phyloP scores from a whole-genome alignment of 2,329 filamentous ascomycete species.

The Leptographium lundbergii region DNA sequence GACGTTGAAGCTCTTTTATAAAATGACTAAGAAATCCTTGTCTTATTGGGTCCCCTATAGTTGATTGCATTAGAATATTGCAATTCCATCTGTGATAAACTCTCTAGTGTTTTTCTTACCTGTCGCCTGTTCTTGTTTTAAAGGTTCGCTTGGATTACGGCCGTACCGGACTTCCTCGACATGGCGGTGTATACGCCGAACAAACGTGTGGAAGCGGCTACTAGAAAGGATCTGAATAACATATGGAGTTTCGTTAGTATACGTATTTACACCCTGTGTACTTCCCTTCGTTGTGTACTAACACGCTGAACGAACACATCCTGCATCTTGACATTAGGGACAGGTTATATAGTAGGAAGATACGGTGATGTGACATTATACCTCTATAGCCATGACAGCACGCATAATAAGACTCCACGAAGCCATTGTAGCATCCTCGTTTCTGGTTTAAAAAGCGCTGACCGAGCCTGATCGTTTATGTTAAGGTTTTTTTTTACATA shows the following conservation, averaged over 20 bases:
- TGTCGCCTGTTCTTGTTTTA: constrained; percentile 39
- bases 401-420: constrained; percentile 9
- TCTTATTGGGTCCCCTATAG: constrained; percentile 20
- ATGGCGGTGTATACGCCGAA: constrained; percentile 37
- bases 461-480: background rate
- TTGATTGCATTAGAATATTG: background rate
- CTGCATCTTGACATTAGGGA: background rate
- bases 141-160: constrained; percentile 35
- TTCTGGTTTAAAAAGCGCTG: background rate
- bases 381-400: constrained; percentile 9
- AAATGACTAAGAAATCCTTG: constrained; percentile 33
- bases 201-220: constrained; percentile 37
- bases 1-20: constrained; percentile 36
- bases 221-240: constrained; percentile 32
- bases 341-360: background rate
- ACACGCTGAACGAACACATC: constrained; percentile 11
- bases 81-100: too few species aligned
- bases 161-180: constrained; percentile 37
- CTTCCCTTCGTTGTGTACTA: background rate
- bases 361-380: background rate
- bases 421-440: constrained; percentile 7
- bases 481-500: too few species aligned
- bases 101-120: constrained; percentile 18
- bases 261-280: background rate
- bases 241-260: background rate